Evolutionary conservation across 345 rosid species (phyloP), one percentile per base, ranked within the genome.

Genomic region (Euphorbia lathyris): DNA sequence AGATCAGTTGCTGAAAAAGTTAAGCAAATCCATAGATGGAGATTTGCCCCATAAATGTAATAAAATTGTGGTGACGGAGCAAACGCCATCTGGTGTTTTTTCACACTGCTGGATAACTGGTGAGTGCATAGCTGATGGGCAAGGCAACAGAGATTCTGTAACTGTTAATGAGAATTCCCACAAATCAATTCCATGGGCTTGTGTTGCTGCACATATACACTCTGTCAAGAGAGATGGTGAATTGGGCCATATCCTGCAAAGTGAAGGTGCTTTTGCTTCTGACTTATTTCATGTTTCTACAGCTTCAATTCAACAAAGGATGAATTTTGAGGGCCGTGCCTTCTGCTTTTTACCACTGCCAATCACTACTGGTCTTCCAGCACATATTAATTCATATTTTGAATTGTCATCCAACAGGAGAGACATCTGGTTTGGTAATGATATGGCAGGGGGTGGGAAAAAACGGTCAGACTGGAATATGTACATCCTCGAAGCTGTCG

Each of bases 401-500:
- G 98, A 90, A 79, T 77, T 93, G 80, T 93, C 97, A 53, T 93
- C 98, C 63, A 93, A 93, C 76, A 81, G 98, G 76, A 90, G 98
- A 80, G 98, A 93, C 78, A 92, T 93, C 77, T 93, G 98, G 98
- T 90, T 90, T 84, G 98, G 98, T 66, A 89, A 85, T 79, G 98
- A 93, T 84, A 93, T 93, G 98, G 90, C 96, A 40, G 98, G 98
- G 66, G 97, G 84, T 71, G 98, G 98, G 20, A 93, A 90, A 77
- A 84, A 85, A 72, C 89, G 97, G 50, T 93, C 98, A 3, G 98
- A 93, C 69, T 93, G 97, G 98, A 93, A 93, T 79, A 81, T 87
- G 79, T 89, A 85, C 76, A 87, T 93, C 66, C 90, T 93, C 57
- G 90, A 90, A 81, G 85, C 82, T 68, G 81, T 93, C 72, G 88